phyloP scores from a whole-genome alignment of 2,329 filamentous ascomycete species.

The Chaetomium sp. region DNA sequence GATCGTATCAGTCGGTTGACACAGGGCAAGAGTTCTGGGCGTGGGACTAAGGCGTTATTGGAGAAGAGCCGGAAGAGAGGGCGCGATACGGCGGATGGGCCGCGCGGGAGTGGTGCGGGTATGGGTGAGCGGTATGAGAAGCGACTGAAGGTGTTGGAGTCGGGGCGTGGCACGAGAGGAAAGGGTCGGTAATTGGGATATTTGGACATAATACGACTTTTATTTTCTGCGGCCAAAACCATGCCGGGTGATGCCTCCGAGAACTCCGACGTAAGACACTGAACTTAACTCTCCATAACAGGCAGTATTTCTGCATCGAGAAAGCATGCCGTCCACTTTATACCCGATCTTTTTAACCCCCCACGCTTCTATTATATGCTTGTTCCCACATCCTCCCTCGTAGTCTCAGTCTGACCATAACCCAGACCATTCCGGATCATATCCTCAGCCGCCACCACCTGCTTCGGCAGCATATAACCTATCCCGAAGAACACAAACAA shows the following conservation, averaged over 20 bases:
- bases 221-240: too few species aligned
- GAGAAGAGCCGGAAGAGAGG: slow-evolving; percentile 84
- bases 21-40: slow-evolving; percentile 54
- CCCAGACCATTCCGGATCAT: slow-evolving; percentile 48
- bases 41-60: slow-evolving; percentile 54
- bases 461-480: slow-evolving; percentile 58
- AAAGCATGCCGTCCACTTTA: too few species aligned
- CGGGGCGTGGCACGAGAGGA: slow-evolving; percentile 39
- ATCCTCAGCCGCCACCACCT: slow-evolving; percentile 61
- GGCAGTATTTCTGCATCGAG: too few species aligned
- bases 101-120: slow-evolving; percentile 55
- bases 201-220: too few species aligned
- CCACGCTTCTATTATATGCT: background rate
- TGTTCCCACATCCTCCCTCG: slow-evolving; percentile 8
- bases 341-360: background rate
- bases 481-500: slow-evolving; percentile 75
- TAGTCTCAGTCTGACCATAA: background rate
- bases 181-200: slow-evolving; percentile 31
- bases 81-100: slow-evolving; percentile 61
- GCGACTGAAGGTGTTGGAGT: slow-evolving; percentile 52
- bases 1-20: slow-evolving; percentile 83
- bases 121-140: slow-evolving; percentile 73
- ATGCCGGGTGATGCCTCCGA: too few species aligned
- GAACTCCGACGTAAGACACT: too few species aligned
- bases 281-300: too few species aligned